Evolutionary conservation across 305 asterid species (phyloP), one percentile per base, ranked within the genome.

Genomic region (Coffea humblotiana): DNA sequence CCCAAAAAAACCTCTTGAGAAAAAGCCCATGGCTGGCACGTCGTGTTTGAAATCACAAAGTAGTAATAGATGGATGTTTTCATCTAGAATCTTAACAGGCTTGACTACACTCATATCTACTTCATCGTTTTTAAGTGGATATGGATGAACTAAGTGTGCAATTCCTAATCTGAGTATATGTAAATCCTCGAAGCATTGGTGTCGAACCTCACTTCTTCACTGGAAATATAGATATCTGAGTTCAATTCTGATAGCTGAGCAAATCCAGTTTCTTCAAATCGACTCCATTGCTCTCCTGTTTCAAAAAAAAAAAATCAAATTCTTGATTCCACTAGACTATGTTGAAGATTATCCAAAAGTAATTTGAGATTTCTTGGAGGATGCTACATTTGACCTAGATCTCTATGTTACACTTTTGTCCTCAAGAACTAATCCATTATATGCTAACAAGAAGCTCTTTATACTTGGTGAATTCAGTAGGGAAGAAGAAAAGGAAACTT

Each of bases 221-320:
- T 79, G 14, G 92, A 71, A 75, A 89, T 43, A 29, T 91, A 92
- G 2, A 88, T 79, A 23, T 89, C 78, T 2, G 97, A 89, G 70
- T 87, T 81, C 56, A 82, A 77, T 47, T 88, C 86, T 45, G 72
- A 72, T 35, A 87, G 83, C 29, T 88, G 86, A 18, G 88, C 88
- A 76, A 82, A 92, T 32, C 92, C 92, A 0, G 79, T 89, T 60
- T 85, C 35, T 75, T 89, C 86, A 5, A 89, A 86, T 78, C 82
- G 77, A 45, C 75, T 71, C 65, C 81, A 78, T 71, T 89, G 87
- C 71, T 87, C 70, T 35, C 92, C 97, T 92, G 83, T 35, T 77
- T 43, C 29, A 29, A 29, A 29, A 29, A 29, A 74, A 52, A 81
- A 43, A 18, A 67, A 80, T 66, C 77, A 45, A n/a, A 12, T 32